A percentile compares a stretch with the other conserved stretches of the same genome.
These are phyloP conservation scores for Trifolium pratense DNA, from an alignment of 306 rosid species.

Conservation along the genomic window DNA sequence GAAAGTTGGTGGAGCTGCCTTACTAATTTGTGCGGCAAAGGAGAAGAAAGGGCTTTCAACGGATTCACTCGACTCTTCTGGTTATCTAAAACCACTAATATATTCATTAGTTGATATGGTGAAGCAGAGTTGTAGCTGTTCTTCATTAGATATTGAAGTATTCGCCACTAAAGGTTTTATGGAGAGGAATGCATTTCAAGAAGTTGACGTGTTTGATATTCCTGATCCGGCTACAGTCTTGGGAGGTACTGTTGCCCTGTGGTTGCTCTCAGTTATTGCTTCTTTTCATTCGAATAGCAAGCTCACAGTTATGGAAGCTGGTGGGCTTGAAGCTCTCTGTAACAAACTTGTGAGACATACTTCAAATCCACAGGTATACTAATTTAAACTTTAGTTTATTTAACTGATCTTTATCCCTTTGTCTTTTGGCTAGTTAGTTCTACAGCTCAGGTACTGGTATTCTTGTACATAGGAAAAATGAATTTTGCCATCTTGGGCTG, in stretches of 20 bases:
- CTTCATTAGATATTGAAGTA: slow-evolving; percentile 67
- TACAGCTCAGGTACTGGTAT: slow-evolving; percentile 20
- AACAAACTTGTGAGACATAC: slow-evolving; percentile 72
- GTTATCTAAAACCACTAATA: slow-evolving; percentile 61
- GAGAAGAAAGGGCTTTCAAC: slow-evolving; percentile 70
- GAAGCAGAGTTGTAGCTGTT: slow-evolving; percentile 59
- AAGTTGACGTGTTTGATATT: slow-evolving; percentile 67
- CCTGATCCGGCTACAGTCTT: slow-evolving; percentile 70
- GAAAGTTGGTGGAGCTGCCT: slow-evolving; percentile 76
- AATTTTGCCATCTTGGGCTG: slow-evolving; percentile 15
- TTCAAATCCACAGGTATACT: slow-evolving; percentile 79
- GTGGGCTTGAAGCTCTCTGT: slow-evolving; percentile 82
- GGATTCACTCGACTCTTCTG: slow-evolving; percentile 74
- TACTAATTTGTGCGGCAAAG: slow-evolving; percentile 83
- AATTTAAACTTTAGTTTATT: slow-evolving; percentile 29
- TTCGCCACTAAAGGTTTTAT: slow-evolving; percentile 65
- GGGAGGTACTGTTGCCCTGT: slow-evolving; percentile 81
- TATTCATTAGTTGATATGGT: slow-evolving; percentile 80
- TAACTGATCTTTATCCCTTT: slow-evolving; percentile 6
- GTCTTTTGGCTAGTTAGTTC: slow-evolving; percentile 31
- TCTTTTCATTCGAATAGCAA: slow-evolving; percentile 65
- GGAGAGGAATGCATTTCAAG: slow-evolving; percentile 75
- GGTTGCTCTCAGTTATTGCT: slow-evolving; percentile 83
- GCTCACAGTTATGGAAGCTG: slow-evolving; percentile 71
- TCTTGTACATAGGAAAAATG: slow-evolving; percentile 20